Percentiles rank a stretch among this genome's conserved stretches.
phyloP scores from a whole-genome alignment of 108 stramenopile species.

The Cyclostephanos invisitatus region DNA sequence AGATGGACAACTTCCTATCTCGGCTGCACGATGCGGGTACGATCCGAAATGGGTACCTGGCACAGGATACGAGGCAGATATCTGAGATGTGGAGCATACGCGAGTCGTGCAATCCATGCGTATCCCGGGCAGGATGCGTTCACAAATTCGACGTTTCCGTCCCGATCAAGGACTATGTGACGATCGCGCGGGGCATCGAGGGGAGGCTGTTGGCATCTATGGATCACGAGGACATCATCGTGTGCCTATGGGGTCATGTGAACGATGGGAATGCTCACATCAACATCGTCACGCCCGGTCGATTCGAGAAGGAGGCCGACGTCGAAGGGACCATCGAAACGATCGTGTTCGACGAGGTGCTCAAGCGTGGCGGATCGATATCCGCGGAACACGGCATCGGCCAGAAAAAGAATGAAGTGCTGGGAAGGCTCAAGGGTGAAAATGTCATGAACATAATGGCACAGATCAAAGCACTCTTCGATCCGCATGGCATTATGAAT shows the following conservation, averaged over 20 bases:
- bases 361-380: constrained; percentile 87
- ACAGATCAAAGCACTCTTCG: constrained; percentile 66
- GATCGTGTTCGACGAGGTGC: constrained; percentile 71
- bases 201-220: constrained; percentile 18
- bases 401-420: constrained; percentile 78
- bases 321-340: constrained; percentile 66
- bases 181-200: constrained; percentile 65
- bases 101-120: constrained; percentile 70
- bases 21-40: constrained; percentile 45
- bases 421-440: constrained; percentile 52
- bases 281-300: constrained; percentile 75
- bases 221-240: constrained; percentile 31
- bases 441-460: constrained; percentile 60
- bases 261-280: constrained; percentile 96
- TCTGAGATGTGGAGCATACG: constrained; percentile 76
- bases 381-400: constrained; percentile 99
- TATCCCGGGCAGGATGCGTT: constrained; percentile 61
- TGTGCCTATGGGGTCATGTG: constrained; percentile 84
- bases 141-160: constrained; percentile 97
- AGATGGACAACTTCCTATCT: constrained; percentile 85
- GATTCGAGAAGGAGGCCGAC: constrained; percentile 43
- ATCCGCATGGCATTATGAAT: constrained; percentile 82
- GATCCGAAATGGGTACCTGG: constrained; percentile 83
- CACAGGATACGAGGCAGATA: constrained; percentile 78
- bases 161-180: constrained; percentile 69